phyloP scores from a whole-genome alignment of 1,139 yeast species.

The Magnusiomyces paraingens region DNA sequence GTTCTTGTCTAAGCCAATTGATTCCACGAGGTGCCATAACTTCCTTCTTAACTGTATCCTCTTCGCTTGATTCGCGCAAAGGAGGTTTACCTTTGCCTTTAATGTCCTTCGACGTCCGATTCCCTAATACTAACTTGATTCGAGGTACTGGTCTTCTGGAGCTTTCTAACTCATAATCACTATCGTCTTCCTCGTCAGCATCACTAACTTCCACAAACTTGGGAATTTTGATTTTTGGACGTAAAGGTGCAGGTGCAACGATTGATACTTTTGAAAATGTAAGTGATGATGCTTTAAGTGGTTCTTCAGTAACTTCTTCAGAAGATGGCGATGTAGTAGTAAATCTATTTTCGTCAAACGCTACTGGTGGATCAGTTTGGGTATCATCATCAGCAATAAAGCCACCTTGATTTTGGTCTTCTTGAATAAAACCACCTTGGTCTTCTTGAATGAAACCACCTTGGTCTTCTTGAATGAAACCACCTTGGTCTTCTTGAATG shows the following conservation, averaged over 20 bases:
- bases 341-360: not conserved
- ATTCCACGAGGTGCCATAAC: no score
- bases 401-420: constrained; percentile 2
- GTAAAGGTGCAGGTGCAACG: not conserved
- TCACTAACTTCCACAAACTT: not conserved
- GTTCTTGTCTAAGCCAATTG: no score
- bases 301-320: not conserved
- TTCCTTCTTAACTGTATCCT: no score
- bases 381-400: constrained; percentile 7
- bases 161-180: not conserved
- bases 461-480: not conserved
- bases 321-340: not conserved
- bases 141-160: no score
- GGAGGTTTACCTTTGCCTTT: no score
- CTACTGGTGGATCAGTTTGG: constrained; percentile 1
- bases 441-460: constrained; percentile 5
- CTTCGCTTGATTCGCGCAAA: no score
- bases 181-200: constrained; percentile 1
- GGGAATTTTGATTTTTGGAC: constrained; percentile 2
- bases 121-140: no score
- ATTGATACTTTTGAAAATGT: not conserved
- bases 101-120: no score
- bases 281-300: not conserved
- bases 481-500: not conserved
- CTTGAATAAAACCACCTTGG: not conserved